Conservation (phyloP, 163 green algal genomes). For the Chlorella variabilis region DNA sequence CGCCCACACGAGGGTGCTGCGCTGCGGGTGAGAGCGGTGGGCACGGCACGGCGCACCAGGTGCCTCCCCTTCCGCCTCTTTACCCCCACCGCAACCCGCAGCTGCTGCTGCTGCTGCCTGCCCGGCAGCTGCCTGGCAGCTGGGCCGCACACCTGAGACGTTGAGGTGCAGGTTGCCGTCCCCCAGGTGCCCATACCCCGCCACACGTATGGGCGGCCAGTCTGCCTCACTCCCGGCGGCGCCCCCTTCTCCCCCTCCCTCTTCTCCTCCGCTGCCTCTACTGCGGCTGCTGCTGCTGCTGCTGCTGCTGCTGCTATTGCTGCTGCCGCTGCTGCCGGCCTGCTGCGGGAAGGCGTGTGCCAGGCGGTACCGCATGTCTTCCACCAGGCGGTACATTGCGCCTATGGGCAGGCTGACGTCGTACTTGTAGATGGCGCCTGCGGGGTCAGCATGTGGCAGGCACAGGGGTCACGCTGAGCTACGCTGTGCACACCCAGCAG, state of each 20-base stretch:
- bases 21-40: no score
- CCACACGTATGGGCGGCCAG: conserved; percentile 47
- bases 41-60: no score
- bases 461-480: no score
- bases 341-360: conserved; percentile 16
- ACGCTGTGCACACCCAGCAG: no score
- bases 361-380: conserved; percentile 64
- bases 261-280: background rate
- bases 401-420: conserved; percentile 76
- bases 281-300: background rate
- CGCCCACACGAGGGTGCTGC: no score
- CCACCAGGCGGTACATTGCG: conserved; percentile 86
- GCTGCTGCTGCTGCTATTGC: background rate
- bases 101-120: no score
- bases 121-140: no score
- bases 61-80: no score
- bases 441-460: no score
- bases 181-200: conserved; percentile 92
- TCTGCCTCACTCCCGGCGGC: background rate
- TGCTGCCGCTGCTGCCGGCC: background rate
- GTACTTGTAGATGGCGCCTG: conserved; percentile 70
- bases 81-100: no score
- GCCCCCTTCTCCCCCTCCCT: no score
- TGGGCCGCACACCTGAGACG: conserved; percentile 62
- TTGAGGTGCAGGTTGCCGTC: conserved; percentile 99